A percentile compares a stretch with the other conserved stretches of the same genome.
Conservation (phyloP, 371 early-diverging fungal species). For the Umbelopsis sp. region DNA sequence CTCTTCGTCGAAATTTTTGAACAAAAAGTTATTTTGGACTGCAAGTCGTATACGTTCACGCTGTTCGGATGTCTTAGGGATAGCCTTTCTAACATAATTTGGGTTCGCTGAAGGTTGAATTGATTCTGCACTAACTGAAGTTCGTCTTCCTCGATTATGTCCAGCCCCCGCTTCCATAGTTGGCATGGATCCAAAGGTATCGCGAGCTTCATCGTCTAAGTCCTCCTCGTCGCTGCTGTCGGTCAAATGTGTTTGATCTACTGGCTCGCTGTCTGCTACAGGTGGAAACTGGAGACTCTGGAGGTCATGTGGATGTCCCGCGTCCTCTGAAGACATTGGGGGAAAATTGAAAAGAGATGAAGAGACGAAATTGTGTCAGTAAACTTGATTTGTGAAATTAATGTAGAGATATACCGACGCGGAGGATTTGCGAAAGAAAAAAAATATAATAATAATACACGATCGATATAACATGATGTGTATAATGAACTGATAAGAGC, state of each 20-base stretch:
- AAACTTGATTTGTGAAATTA: not conserved
- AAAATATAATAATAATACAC: not conserved
- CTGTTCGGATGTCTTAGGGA: constrained; percentile 88
- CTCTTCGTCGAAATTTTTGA: constrained; percentile 93
- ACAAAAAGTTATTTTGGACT: constrained; percentile 89
- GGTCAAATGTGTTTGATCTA: constrained; percentile 11
- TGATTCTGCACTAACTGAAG: constrained; percentile 95
- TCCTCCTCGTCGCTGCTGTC: constrained; percentile 31
- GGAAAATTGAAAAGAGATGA: constrained; percentile 8
- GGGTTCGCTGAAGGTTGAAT: constrained; percentile 86
- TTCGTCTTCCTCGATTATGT: constrained; percentile 78
- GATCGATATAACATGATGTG: not conserved
- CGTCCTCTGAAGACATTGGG: constrained; percentile 18
- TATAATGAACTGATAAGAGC: not conserved
- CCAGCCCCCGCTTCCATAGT: constrained; percentile 17
- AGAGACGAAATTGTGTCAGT: not conserved
- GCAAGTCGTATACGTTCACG: constrained; percentile 78
- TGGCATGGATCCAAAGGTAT: constrained; percentile 31
- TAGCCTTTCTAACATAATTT: constrained; percentile 78
- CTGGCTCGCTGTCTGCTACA: constrained; percentile 13
- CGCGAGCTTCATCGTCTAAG: constrained; percentile 39
- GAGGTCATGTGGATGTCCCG: constrained; percentile 7
- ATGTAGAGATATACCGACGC: constrained; percentile 11
- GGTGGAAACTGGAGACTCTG: constrained; percentile 10
- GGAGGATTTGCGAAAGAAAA: not conserved